Conservation (phyloP, 2,329 filamentous ascomycete species). For the Colletotrichum brevisporum region DNA sequence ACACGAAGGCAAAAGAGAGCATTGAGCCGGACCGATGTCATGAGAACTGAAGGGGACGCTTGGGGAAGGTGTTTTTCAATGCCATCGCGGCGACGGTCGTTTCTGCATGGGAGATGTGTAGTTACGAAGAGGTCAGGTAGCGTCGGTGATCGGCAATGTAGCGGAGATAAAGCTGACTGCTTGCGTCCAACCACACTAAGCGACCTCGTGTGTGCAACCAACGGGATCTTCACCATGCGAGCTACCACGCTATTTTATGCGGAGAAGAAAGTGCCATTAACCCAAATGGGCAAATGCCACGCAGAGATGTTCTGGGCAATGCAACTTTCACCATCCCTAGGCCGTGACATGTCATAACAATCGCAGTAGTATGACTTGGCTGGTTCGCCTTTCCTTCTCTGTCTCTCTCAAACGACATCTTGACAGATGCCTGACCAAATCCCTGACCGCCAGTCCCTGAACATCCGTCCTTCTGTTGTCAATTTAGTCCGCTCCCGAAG, state of each 20-base stretch:
- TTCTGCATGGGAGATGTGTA: not conserved
- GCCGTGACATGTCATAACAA: not conserved
- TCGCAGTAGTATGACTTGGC: not conserved
- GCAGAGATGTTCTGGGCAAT: not conserved
- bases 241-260: not conserved
- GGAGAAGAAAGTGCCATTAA: not conserved
- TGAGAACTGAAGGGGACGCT: too few species aligned
- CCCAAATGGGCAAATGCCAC: too few species aligned
- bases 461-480: not conserved
- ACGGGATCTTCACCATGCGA: not conserved
- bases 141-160: not conserved
- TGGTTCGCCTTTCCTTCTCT: not conserved
- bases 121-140: not conserved
- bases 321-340: not conserved
- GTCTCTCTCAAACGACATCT: too few species aligned
- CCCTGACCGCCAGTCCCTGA: not conserved
- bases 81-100: not conserved
- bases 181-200: not conserved
- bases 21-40: too few species aligned
- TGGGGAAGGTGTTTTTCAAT: too few species aligned
- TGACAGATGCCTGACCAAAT: too few species aligned
- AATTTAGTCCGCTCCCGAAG: too few species aligned
- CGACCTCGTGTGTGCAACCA: not conserved
- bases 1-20: too few species aligned
- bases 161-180: not conserved